phyloP scores from a whole-genome alignment of 306 rosid species.

The peach (Prunus persica) region DNA sequence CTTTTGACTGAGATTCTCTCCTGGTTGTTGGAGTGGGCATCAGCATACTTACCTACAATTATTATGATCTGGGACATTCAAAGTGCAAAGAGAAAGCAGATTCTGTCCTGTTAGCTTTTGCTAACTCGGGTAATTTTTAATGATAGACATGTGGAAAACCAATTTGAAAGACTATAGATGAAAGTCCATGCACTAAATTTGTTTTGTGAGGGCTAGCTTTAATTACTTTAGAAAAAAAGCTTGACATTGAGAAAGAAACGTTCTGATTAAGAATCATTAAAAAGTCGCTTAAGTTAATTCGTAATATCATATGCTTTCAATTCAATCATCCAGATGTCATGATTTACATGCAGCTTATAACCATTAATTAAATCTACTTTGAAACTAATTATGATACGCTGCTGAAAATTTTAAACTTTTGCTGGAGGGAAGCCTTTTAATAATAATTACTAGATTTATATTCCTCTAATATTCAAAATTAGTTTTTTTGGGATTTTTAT shows the following conservation, averaged over 20 bases:
- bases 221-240: background rate
- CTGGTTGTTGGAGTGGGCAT: conserved; percentile 9
- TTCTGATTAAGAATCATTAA: background rate
- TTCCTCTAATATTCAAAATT: too few relatives aligned
- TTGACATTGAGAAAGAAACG: background rate
- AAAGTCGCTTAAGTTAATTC: background rate
- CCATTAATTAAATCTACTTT: too few relatives aligned
- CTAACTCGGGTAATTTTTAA: background rate
- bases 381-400: background rate
- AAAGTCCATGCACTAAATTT: conserved; percentile 5
- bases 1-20: conserved; percentile 6
- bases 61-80: conserved; percentile 9
- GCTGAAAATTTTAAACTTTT: background rate
- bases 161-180: background rate
- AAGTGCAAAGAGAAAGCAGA: conserved; percentile 9
- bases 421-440: background rate
- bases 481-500: background rate
- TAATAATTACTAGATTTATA: too few relatives aligned
- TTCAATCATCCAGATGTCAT: background rate
- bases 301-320: too few relatives aligned
- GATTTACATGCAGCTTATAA: background rate
- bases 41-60: background rate
- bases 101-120: background rate
- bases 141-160: background rate
- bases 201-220: background rate